phyloP scores from a whole-genome alignment of 768 basidiomycete species.

The Auricularia heimuer region DNA sequence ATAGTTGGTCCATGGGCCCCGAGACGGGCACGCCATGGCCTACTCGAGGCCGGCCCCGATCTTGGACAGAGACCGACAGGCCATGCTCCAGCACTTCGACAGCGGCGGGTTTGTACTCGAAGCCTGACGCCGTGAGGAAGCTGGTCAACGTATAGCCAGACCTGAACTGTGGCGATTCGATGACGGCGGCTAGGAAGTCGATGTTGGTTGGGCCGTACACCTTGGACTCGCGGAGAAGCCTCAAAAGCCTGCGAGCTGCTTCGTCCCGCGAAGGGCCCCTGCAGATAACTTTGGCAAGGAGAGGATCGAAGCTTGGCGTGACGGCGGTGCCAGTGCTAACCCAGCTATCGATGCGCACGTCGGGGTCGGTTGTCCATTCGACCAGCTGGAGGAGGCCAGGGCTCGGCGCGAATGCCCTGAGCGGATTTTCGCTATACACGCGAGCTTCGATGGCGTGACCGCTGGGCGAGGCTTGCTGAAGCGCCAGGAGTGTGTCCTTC shows the following conservation, averaged over 20 bases:
- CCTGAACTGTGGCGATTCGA: slow-evolving; percentile 28
- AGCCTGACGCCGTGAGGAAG: slow-evolving; percentile 31
- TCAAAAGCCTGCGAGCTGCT: slow-evolving; percentile 33
- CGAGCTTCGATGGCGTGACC: slow-evolving; percentile 46
- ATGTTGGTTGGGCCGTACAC: slow-evolving; percentile 55
- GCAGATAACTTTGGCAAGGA: slow-evolving; percentile 53
- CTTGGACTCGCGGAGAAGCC: slow-evolving; percentile 29
- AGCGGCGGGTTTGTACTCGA: slow-evolving; percentile 32
- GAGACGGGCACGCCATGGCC: slow-evolving; percentile 52
- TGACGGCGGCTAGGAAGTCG: slow-evolving; percentile 38
- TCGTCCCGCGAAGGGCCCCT: slow-evolving; percentile 35
- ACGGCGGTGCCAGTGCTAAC: slow-evolving; percentile 37
- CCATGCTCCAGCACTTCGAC: slow-evolving; percentile 47
- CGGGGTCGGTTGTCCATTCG: slow-evolving; percentile 17
- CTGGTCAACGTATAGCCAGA: slow-evolving; percentile 37
- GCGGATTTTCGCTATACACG: slow-evolving; percentile 55
- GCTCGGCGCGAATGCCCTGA: slow-evolving; percentile 44
- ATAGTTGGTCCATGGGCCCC: slow-evolving; percentile 54
- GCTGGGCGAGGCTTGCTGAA: slow-evolving; percentile 1
- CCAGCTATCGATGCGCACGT: slow-evolving; percentile 49
- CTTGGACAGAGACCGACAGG: slow-evolving; percentile 48
- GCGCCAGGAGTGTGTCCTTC: not conserved
- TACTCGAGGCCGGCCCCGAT: slow-evolving; percentile 36
- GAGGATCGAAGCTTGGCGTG: slow-evolving; percentile 40
- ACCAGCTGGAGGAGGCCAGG: slow-evolving; percentile 57